Percentiles rank a stretch among this genome's conserved stretches.
These are phyloP conservation scores for Lactarius quietus DNA, from an alignment of 768 basidiomycete genomes.

Conservation along the genomic window DNA sequence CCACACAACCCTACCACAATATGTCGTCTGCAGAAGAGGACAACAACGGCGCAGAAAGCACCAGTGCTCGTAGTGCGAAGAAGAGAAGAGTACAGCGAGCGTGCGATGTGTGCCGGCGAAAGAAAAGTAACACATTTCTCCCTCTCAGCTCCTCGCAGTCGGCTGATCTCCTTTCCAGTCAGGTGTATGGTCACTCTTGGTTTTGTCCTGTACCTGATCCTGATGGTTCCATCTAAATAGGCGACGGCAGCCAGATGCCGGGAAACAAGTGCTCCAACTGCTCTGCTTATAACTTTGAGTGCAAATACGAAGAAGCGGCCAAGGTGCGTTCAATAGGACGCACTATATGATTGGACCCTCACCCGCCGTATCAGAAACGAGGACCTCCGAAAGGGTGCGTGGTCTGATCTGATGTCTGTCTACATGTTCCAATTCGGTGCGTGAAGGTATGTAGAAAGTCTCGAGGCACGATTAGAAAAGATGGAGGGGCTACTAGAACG, in stretches of 20 bases:
- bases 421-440: background rate
- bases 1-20: background rate
- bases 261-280: slow-evolving; percentile 64
- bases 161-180: slow-evolving; percentile 39
- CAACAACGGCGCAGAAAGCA: slow-evolving; percentile 43
- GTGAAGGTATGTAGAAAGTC: slow-evolving; percentile 37
- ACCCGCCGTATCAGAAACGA: slow-evolving; percentile 37
- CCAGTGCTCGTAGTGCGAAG: slow-evolving; percentile 43
- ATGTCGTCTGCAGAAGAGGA: slow-evolving; percentile 73
- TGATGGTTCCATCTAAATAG: slow-evolving; percentile 34
- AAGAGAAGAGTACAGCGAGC: slow-evolving; percentile 73
- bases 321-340: slow-evolving; percentile 44
- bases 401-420: background rate
- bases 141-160: background rate
- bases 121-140: slow-evolving; percentile 59
- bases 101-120: slow-evolving; percentile 78
- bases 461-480: slow-evolving; percentile 42
- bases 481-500: slow-evolving; percentile 40
- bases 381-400: slow-evolving; percentile 62
- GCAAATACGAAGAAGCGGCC: slow-evolving; percentile 65
- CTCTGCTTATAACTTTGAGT: slow-evolving; percentile 52
- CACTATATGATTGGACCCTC: background rate
- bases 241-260: slow-evolving; percentile 67
- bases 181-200: slow-evolving; percentile 47
- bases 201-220: background rate